Conservation (phyloP, 2,329 filamentous ascomycete genomes). For the Phaeosphaeria sp. region DNA sequence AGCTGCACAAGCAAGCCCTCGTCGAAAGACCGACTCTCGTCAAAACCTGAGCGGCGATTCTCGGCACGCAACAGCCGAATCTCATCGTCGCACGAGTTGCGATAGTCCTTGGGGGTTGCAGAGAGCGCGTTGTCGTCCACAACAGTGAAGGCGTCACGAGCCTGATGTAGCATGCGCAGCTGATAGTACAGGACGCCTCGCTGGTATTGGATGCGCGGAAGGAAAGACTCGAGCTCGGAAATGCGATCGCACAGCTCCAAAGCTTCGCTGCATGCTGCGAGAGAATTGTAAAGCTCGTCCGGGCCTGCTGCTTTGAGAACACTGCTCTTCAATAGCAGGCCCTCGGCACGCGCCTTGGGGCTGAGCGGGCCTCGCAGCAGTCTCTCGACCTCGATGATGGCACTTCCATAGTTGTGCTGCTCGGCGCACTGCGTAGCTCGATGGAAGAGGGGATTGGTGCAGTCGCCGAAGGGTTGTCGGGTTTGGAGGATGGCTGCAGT, state of each 20-base stretch:
- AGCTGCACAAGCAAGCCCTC: constrained; percentile 27
- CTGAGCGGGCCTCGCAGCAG: constrained; percentile 34
- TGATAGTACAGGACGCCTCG: constrained; percentile 32
- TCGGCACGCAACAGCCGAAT: constrained; percentile 12
- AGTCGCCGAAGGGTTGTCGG: constrained; percentile 2
- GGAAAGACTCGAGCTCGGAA: constrained; percentile 23
- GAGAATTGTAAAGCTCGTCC: constrained; percentile 33
- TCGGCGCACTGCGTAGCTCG: constrained; percentile 23
- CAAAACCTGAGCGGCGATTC: constrained; percentile 37
- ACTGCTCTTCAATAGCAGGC: constrained; percentile 38
- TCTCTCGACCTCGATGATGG: constrained; percentile 32
- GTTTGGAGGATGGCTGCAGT: constrained; percentile 17
- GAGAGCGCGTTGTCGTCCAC: constrained; percentile 19
- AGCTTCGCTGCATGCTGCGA: constrained; percentile 42
- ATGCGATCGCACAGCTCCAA: constrained; percentile 35
- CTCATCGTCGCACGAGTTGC: constrained; percentile 28
- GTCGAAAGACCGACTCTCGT: constrained; percentile 30
- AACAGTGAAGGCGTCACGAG: constrained; percentile 25
- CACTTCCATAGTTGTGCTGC: constrained; percentile 31
- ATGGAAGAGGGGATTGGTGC: constrained; percentile 23
- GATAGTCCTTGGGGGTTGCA: constrained; percentile 16
- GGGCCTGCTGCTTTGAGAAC: constrained; percentile 30
- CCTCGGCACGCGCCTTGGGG: constrained; percentile 32
- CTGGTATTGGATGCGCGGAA: constrained; percentile 37
- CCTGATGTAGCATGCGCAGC: constrained; percentile 29